Evolutionary conservation across 2,329 filamentous ascomycete genomes (phyloP).

Genomic region (Moelleriella libera): DNA sequence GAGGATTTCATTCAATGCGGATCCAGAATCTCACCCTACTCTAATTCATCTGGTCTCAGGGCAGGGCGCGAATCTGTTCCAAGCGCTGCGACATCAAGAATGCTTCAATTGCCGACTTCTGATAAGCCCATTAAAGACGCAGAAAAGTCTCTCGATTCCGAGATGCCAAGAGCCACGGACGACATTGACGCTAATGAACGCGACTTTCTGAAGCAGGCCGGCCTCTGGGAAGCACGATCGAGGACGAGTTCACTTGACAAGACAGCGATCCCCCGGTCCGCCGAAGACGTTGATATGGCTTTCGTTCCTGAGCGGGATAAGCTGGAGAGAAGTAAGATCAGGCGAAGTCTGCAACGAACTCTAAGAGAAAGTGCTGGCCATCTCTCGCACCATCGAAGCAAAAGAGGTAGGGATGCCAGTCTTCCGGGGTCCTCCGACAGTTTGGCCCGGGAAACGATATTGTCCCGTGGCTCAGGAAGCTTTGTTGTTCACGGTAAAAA

Average conservation of each 20-base stretch:
- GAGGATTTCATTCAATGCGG: background rate
- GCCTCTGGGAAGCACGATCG: constrained; percentile 36
- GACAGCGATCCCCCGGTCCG: constrained; percentile 19
- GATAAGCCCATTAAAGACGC: constrained; percentile 9
- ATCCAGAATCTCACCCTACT: constrained; percentile 12
- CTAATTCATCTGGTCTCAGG: constrained; percentile 9
- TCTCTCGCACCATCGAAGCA: constrained; percentile 54
- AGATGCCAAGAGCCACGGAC: constrained; percentile 14
- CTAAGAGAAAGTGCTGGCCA: constrained; percentile 65
- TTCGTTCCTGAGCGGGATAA: constrained; percentile 30
- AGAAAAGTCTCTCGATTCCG: constrained; percentile 6
- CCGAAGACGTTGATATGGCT: constrained; percentile 16
- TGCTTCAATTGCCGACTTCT: constrained; percentile 10
- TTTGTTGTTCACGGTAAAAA: constrained; percentile 98
- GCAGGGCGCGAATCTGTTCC: constrained; percentile 17
- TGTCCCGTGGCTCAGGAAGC: constrained; percentile 68
- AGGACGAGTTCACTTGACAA: constrained; percentile 16
- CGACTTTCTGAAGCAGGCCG: constrained; percentile 52
- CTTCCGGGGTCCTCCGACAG: constrained; percentile 18
- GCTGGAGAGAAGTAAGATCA: constrained; percentile 52
- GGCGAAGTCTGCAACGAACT: constrained; percentile 79
- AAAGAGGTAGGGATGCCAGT: constrained; percentile 53
- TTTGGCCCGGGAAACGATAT: constrained; percentile 43
- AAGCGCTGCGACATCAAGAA: constrained; percentile 14
- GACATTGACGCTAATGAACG: constrained; percentile 54